These are phyloP conservation scores for Cutaneotrichosporon mucoides DNA, from an alignment of 1,284 basidiomycete species.

Conservation along the genomic window DNA sequence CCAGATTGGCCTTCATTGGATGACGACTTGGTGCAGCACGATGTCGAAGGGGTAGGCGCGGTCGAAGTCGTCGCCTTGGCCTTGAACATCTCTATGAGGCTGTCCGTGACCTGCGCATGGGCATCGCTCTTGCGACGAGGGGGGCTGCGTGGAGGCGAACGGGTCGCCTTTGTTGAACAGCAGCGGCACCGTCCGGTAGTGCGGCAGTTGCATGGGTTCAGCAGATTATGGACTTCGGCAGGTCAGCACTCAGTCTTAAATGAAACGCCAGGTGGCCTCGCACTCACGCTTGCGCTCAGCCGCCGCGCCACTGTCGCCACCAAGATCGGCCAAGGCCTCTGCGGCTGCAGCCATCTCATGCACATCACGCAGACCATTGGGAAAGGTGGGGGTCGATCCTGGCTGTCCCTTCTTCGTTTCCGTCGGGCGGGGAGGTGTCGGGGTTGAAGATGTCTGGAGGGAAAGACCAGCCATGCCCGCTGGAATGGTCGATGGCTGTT, in stretches of 20 bases:
- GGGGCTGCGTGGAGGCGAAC: not conserved
- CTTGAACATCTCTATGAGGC: conserved; percentile 35
- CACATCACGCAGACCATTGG: conserved; percentile 49
- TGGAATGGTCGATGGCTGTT: conserved; percentile 11
- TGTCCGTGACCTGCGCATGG: conserved; percentile 21
- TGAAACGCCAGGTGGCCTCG: no score
- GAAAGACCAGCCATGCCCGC: not conserved
- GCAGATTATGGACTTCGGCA: conserved; percentile 33
- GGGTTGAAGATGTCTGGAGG: conserved; percentile 38
- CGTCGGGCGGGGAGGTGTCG: not conserved
- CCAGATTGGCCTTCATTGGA: conserved; percentile 5
- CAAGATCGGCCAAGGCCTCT: conserved; percentile 37
- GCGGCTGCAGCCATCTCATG: conserved; percentile 48
- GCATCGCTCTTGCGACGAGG: conserved; percentile 1
- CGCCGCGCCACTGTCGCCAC: conserved; percentile 22
- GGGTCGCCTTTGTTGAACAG: conserved; percentile 50
- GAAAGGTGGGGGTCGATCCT: conserved; percentile 42
- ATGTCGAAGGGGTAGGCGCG: not conserved
- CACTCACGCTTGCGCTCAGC: conserved; percentile 29
- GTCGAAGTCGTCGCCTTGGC: conserved; percentile 25
- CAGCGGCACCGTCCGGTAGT: conserved; percentile 55
- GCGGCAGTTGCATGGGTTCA: conserved; percentile 52
- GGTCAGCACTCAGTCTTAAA: not conserved
- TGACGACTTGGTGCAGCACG: not conserved
- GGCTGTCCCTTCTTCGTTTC: conserved; percentile 44